A percentile compares a stretch with the other conserved stretches of the same genome.
These are phyloP conservation scores for Trypanosoma cruzi DNA, from an alignment of 208 protist genomes.

Conservation along the genomic window DNA sequence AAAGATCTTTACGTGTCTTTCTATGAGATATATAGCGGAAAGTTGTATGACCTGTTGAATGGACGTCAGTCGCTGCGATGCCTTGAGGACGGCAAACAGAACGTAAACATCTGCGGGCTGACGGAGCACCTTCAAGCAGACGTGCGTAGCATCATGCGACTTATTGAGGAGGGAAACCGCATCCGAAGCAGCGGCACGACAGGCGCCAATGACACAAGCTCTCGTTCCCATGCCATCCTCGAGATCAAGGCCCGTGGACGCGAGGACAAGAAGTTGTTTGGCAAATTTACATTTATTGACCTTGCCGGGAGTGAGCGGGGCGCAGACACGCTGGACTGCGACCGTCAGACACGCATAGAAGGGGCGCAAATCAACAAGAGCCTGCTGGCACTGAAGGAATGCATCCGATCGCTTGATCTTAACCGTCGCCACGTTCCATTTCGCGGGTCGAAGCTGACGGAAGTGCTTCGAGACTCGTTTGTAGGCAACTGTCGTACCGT, in stretches of 20 bases:
- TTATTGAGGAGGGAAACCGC: conserved; percentile 84
- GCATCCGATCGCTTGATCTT: conserved; percentile 95
- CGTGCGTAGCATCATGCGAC: conserved; percentile 66
- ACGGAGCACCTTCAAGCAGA: conserved; percentile 68
- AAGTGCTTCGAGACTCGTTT: conserved; percentile 95
- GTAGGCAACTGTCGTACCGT: conserved; percentile 92
- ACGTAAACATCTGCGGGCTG: conserved; percentile 93
- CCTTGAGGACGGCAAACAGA: conserved; percentile 92
- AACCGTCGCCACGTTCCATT: conserved; percentile 95
- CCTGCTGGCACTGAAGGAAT: conserved; percentile 97
- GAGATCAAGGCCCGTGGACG: conserved; percentile 64
- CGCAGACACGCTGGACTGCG: conserved; percentile 89
- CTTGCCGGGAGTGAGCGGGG: conserved; percentile 98
- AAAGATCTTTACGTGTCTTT: conserved; percentile 83
- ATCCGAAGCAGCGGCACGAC: conserved; percentile 83
- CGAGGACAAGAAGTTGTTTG: conserved; percentile 24
- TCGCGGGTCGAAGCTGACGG: conserved; percentile 95
- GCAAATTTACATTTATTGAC: conserved; percentile 98
- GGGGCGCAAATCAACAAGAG: conserved; percentile 98
- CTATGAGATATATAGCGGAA: conserved; percentile 95
- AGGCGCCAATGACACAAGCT: conserved; percentile 84
- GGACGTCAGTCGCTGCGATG: conserved; percentile 81
- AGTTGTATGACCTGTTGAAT: conserved; percentile 96
- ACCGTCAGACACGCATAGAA: conserved; percentile 91
- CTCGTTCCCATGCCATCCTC: conserved; percentile 84